Evolutionary conservation across 1,139 yeast species (phyloP), one percentile per base, ranked within the genome.

Genomic region (Scheffersomyces quercinus): DNA sequence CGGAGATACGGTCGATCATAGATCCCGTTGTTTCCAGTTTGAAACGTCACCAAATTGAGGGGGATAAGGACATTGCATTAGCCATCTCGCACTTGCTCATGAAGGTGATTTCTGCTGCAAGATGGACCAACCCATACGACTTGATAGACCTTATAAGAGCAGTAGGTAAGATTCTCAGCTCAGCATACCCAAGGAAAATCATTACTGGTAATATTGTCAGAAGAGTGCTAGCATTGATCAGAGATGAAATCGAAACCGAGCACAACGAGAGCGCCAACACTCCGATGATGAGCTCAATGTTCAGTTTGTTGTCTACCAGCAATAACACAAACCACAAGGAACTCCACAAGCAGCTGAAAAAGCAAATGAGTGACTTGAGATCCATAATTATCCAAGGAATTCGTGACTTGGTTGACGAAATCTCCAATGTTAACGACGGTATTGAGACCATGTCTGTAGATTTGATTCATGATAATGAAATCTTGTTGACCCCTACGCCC

Each of bases 331-430:
- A 56, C 38, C 68, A 64, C 48, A 65, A 62, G 57, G 56, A 62
- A 51, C 59, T 50, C 30, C 58, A 62, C 40, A 43, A 51, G 29
- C 73, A 67, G 41, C 67, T 62, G 70, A 75, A 69, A 52, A 68
- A 65, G 43, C 76, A 73, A 52, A 68, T 67, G 46, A 77, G 80
- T 54, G 97, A 89, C 58, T 78, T 88, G 58, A 80, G 96, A 58
- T 88, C 97, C 5, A 84, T 89, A 35, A 85, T 91, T 32, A 91
- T 93, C 47, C 98, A 93, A 65, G 97, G 97, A 4, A 91, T 95
- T 49, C 85, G 90, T 60, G 97, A 90, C 56, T 77, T 95, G 48
- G 83, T 90, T 45, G 99, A 93, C 65, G 99, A 95, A 65, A 88
- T 95, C 46, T 78, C 87, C 35, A 87, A 87, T 55, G 88, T 88